phyloP scores from a whole-genome alignment of 352 stramenopile species.

The Phytopythium helicoides region DNA sequence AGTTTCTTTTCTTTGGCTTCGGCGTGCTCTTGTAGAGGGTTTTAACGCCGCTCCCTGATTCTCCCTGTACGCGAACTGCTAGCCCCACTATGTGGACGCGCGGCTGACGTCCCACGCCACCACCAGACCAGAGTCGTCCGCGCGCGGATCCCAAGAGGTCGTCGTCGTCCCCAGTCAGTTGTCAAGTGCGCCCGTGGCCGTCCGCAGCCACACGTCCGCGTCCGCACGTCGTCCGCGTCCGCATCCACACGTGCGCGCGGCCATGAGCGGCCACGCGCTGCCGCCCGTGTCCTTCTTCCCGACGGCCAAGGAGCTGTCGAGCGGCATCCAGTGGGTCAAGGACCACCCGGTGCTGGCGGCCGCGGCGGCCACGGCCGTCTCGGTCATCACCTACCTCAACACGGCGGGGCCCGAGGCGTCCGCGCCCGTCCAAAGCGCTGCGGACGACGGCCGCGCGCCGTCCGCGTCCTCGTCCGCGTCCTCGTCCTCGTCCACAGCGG shows the following conservation, averaged over 20 bases:
- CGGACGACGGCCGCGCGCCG: no score
- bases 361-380: slow-evolving; percentile 75
- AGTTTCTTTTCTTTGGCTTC: neutral
- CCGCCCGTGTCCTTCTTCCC: slow-evolving; percentile 78
- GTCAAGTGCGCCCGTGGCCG: no score
- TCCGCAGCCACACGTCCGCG: no score
- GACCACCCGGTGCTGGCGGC: slow-evolving; percentile 81
- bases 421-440: slow-evolving; percentile 1
- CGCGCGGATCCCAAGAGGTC: no score
- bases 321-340: slow-evolving; percentile 82
- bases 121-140: no score
- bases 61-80: slow-evolving; percentile 13
- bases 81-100: slow-evolving; percentile 7
- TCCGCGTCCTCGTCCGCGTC: no score
- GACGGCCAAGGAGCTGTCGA: slow-evolving; percentile 80
- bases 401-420: slow-evolving; percentile 23
- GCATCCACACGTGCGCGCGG: slow-evolving; percentile 1
- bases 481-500: no score
- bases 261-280: slow-evolving; percentile 39
- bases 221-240: slow-evolving; percentile 9
- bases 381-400: slow-evolving; percentile 82
- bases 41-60: neutral
- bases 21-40: neutral
- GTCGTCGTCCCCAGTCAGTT: slow-evolving; percentile 4
- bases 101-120: no score